These are phyloP conservation scores for Hyaloperonospora brassicae DNA, from an alignment of 352 stramenopile species.

Conservation along the genomic window DNA sequence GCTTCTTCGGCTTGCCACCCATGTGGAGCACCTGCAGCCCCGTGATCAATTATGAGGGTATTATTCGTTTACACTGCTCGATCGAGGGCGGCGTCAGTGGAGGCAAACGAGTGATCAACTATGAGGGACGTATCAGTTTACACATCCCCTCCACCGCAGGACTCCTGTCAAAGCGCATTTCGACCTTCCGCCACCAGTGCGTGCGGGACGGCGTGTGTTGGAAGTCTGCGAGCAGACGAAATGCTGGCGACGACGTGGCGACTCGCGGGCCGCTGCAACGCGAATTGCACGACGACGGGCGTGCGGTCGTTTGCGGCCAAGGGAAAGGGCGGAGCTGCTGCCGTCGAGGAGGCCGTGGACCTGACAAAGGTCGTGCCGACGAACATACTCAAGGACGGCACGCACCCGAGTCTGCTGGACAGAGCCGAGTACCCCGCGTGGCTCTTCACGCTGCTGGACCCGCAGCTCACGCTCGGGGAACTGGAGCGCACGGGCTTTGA, in stretches of 20 bases:
- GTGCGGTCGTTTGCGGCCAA: slow-evolving; percentile 61
- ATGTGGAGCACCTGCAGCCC: slow-evolving; percentile 8
- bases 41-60: no score
- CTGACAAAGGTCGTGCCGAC: slow-evolving; percentile 64
- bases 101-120: no score
- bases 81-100: no score
- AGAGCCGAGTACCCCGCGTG: slow-evolving; percentile 74
- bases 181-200: background rate
- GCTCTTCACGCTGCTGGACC: slow-evolving; percentile 76
- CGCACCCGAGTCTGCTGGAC: slow-evolving; percentile 76
- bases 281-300: slow-evolving; percentile 25
- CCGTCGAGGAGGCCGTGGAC: slow-evolving; percentile 69
- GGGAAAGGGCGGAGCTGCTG: slow-evolving; percentile 39
- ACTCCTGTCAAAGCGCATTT: background rate
- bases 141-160: background rate
- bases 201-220: slow-evolving; percentile 8
- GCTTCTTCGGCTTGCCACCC: slow-evolving; percentile 47
- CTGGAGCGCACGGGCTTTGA: slow-evolving; percentile 76
- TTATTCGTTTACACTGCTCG: no score
- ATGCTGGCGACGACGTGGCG: slow-evolving; percentile 39
- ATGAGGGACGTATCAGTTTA: no score
- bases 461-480: slow-evolving; percentile 63
- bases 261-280: slow-evolving; percentile 23
- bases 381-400: slow-evolving; percentile 82
- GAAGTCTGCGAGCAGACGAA: slow-evolving; percentile 3